Conservation (phyloP, 2,329 filamentous ascomycete species). For the Graphilbum fragrans region DNA sequence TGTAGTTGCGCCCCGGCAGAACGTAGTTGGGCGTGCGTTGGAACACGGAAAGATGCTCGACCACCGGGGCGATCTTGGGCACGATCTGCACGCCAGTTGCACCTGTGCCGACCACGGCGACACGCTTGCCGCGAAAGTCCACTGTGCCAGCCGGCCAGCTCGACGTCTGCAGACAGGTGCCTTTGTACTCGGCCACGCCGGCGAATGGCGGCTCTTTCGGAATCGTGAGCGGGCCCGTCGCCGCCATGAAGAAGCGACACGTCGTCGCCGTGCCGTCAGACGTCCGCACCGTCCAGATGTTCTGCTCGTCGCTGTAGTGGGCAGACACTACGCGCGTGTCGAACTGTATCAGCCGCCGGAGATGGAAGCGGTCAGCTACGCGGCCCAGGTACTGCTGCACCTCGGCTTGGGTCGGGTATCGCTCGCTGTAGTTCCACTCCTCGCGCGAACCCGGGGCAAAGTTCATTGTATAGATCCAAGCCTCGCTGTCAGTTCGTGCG, state of each 20-base stretch:
- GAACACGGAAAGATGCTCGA: conserved; percentile 60
- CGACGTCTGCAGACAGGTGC: conserved; percentile 44
- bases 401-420: conserved; percentile 5
- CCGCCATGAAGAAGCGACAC: conserved; percentile 47
- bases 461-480: conserved; percentile 45
- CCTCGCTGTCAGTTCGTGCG: conserved; percentile 59
- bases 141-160: conserved; percentile 39
- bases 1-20: conserved; percentile 22
- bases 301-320: conserved; percentile 42
- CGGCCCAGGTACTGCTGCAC: conserved; percentile 4
- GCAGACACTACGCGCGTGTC: conserved; percentile 37
- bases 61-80: conserved; percentile 53
- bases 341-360: conserved; percentile 40
- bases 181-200: conserved; percentile 49
- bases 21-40: conserved; percentile 68
- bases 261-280: conserved; percentile 15
- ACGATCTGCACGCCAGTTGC: conserved; percentile 70
- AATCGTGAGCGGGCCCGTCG: conserved; percentile 56
- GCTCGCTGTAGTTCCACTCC: conserved; percentile 32
- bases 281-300: conserved; percentile 24
- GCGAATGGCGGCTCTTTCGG: conserved; percentile 46
- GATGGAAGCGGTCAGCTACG: conserved; percentile 11
- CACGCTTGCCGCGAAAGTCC: conserved; percentile 53
- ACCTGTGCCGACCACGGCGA: conserved; percentile 64
- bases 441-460: conserved; percentile 40